Evolutionary conservation across 2,329 filamentous ascomycete genomes (phyloP), one percentile per base, ranked within the genome.

Genomic region (Cladosporium sp.): DNA sequence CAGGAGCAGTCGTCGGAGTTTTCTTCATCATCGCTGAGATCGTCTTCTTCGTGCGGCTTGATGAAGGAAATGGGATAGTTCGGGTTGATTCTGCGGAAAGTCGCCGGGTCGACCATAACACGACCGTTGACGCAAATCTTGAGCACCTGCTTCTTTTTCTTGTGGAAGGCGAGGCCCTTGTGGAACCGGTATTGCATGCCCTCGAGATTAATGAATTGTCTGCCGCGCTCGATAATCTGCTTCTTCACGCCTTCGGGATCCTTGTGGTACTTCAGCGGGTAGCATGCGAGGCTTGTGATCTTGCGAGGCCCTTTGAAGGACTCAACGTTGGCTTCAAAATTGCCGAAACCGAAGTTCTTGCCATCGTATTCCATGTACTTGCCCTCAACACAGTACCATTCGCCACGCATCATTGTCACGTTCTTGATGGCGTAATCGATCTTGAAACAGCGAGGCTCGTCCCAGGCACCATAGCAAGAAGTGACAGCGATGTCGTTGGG

Each of bases 61-160:
- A 96, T 88, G 1, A 86, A 83, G 26, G 90, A 91, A 71, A 94
- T 86, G 0, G 86, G 86, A 70, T 96, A 96, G 75, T 96, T 96
- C 0, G 93, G 91, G 70, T 95, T 91, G 76, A 94, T 91, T 37
- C 91, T 87, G 10, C 92, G 87, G 78, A 96, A 93, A 50, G 91
- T 91, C 3, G 88, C 88, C 0, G 92, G 88, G 73, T 97, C 93
- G 28, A 97, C 83, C 92, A 97, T 97, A 68, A 96, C 85, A 33
- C 93, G 88, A 21, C 92, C 91, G 68, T 93, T 92, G 76, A 96
- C 89, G 73, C 92, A 92, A 77, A 96, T 89, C 76, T 92, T 94
- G 74, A 91, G 80, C 16, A 91, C 81, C 66, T 84, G 81, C 80
- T 92, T 92, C 81, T 92, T 92, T 77, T 90, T 89, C 81, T 94